Evolutionary conservation across 2,329 filamentous ascomycete genomes (phyloP).

Genomic region (Penicillium nordicum): DNA sequence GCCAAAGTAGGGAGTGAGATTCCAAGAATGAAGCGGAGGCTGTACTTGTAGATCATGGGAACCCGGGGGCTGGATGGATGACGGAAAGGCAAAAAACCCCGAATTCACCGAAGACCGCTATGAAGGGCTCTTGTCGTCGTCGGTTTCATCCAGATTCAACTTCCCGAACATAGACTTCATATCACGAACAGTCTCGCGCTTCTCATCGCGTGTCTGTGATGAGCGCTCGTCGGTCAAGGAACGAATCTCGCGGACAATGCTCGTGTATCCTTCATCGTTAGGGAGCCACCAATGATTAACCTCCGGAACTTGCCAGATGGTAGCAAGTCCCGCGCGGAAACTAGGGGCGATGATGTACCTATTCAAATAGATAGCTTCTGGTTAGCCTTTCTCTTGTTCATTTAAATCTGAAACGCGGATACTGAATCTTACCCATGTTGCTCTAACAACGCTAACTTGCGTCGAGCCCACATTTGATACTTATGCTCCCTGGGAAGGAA

Average conservation of each 20-base stretch:
- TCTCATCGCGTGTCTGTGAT: conserved; percentile 50
- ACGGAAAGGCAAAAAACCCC: neutral
- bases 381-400: conserved; percentile 2
- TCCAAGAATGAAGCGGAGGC: neutral
- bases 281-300: conserved; percentile 87
- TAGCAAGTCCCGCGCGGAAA: conserved; percentile 71
- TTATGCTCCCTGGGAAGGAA: conserved; percentile 73
- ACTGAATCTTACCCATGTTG: conserved; percentile 63
- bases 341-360: conserved; percentile 81
- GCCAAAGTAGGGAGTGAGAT: neutral
- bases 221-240: conserved; percentile 77
- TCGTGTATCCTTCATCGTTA: conserved; percentile 70
- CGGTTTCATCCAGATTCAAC: conserved; percentile 52
- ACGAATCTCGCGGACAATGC: conserved; percentile 71
- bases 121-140: conserved; percentile 30
- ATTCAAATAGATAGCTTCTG: neutral
- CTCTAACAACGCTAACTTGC: conserved; percentile 76
- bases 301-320: conserved; percentile 68
- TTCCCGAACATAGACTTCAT: conserved; percentile 70
- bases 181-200: conserved; percentile 65
- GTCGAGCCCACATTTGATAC: conserved; percentile 74
- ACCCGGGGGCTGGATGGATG: neutral
- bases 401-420: neutral
- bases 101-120: conserved; percentile 7
- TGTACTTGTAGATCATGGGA: neutral